Evolutionary conservation across 1,139 yeast species (phyloP).

Genomic region (Yamadazyma diospyri): DNA sequence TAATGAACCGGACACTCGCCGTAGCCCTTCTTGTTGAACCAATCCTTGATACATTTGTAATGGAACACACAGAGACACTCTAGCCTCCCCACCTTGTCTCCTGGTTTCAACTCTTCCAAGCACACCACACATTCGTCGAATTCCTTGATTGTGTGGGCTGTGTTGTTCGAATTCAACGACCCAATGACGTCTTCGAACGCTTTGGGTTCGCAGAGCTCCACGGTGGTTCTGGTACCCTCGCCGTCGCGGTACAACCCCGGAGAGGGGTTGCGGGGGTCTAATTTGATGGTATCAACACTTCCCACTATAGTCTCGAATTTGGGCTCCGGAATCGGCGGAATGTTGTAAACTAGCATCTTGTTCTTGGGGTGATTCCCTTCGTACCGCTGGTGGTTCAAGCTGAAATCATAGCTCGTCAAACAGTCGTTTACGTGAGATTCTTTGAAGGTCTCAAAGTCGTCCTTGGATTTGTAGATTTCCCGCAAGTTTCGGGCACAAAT

Average conservation of each 20-base stretch:
- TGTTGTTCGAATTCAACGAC: slow-evolving; percentile 23
- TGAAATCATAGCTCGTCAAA: slow-evolving; percentile 60
- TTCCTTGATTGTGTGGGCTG: slow-evolving; percentile 17
- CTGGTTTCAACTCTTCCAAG: slow-evolving; percentile 79
- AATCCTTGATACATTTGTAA: slow-evolving; percentile 80
- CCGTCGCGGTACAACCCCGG: neutral
- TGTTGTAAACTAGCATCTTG: slow-evolving; percentile 80
- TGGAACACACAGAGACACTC: slow-evolving; percentile 96
- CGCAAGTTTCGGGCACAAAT: slow-evolving; percentile 53
- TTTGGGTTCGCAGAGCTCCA: neutral
- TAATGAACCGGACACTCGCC: slow-evolving; percentile 85
- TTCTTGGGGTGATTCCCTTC: slow-evolving; percentile 43
- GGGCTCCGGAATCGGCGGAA: slow-evolving; percentile 55
- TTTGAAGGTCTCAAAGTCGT: slow-evolving; percentile 45
- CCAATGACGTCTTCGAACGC: slow-evolving; percentile 14
- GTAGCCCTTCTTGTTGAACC: slow-evolving; percentile 84
- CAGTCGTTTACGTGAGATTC: slow-evolving; percentile 73
- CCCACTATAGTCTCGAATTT: slow-evolving; percentile 30
- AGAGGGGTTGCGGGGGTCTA: too few relatives aligned
- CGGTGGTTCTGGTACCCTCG: neutral
- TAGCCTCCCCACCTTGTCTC: slow-evolving; percentile 85
- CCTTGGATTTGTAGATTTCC: slow-evolving; percentile 42
- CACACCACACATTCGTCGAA: slow-evolving; percentile 86
- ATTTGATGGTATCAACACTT: slow-evolving; percentile 1
- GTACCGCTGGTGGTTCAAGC: slow-evolving; percentile 54